A percentile compares a stretch with the other conserved stretches of the same genome.
Evolutionary conservation across 768 basidiomycete species (phyloP).

Genomic region (Mycena vitilis): DNA sequence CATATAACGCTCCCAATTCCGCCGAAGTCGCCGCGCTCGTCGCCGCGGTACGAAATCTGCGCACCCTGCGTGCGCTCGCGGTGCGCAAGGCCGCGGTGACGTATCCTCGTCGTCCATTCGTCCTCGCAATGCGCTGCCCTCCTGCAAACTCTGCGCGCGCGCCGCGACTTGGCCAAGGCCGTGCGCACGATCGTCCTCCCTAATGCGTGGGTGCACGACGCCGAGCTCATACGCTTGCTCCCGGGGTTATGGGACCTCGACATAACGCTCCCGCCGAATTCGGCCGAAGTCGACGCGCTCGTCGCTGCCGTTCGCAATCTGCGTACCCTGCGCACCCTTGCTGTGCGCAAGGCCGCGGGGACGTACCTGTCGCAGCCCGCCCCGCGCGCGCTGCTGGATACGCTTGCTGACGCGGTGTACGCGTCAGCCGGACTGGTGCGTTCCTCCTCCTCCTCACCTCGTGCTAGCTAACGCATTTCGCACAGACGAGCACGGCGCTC

Average conservation of each 20-base stretch:
- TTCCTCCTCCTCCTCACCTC: constrained; percentile 13
- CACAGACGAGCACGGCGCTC: constrained; percentile 58
- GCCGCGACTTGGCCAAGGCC: no score
- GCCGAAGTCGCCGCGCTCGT: no score
- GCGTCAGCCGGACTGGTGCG: constrained; percentile 63
- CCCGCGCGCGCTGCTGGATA: constrained; percentile 55
- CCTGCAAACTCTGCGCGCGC: no score
- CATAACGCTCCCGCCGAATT: neutral
- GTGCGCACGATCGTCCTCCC: no score
- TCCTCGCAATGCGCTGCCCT: no score
- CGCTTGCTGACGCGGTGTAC: constrained; percentile 45
- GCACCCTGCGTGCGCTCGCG: constrained; percentile 56
- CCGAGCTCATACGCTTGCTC: no score
- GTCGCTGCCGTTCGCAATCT: constrained; percentile 28
- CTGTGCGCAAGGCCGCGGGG: constrained; percentile 62
- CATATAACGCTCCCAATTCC: neutral
- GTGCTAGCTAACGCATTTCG: no score
- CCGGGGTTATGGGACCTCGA: neutral
- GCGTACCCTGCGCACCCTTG: constrained; percentile 55
- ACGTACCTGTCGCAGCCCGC: constrained; percentile 68
- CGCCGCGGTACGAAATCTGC: constrained; percentile 30
- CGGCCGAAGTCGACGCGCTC: no score
- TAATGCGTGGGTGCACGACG: no score
- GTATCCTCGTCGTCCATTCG: constrained; percentile 50
- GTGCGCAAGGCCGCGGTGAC: constrained; percentile 63